phyloP scores from a whole-genome alignment of 257 asterid species.

The Phtheirospermum japonicum region DNA sequence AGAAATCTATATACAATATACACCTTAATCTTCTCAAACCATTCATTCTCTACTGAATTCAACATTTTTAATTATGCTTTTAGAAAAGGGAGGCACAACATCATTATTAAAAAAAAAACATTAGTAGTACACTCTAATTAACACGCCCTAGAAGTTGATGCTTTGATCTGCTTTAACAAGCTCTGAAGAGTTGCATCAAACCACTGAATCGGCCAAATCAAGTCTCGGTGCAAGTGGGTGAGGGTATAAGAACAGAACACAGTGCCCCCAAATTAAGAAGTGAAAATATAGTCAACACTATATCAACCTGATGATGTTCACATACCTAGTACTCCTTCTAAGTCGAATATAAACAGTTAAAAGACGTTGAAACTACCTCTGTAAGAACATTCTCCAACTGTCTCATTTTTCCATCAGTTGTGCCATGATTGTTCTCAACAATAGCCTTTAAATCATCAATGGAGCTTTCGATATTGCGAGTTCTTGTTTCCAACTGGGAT shows the following conservation, averaged over 20 bases:
- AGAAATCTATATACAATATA: constrained; percentile 4
- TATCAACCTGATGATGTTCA: constrained; percentile 2
- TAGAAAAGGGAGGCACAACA: not conserved
- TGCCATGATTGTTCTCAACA: constrained; percentile 66
- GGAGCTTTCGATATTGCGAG: constrained; percentile 68
- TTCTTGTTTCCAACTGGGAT: constrained; percentile 81
- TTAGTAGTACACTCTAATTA: not conserved
- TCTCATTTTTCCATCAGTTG: constrained; percentile 75
- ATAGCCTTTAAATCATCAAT: constrained; percentile 77
- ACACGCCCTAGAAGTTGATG: not conserved
- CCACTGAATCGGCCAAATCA: not conserved
- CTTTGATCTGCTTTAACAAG: constrained; percentile 1
- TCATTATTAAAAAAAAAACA: not conserved
- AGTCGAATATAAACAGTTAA: constrained; percentile 8
- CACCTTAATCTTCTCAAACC: constrained; percentile 7
- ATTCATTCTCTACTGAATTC: not conserved
- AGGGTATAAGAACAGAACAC: not conserved
- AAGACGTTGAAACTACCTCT: constrained; percentile 50
- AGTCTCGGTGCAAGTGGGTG: constrained; percentile 3
- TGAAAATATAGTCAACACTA: not conserved
- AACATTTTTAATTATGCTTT: not conserved
- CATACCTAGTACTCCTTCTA: not conserved
- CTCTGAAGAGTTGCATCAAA: not conserved
- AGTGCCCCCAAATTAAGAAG: not conserved
- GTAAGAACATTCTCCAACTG: constrained; percentile 71